phyloP scores from a whole-genome alignment of 164 flowering plant genomes.

The Liquidambar formosana region DNA sequence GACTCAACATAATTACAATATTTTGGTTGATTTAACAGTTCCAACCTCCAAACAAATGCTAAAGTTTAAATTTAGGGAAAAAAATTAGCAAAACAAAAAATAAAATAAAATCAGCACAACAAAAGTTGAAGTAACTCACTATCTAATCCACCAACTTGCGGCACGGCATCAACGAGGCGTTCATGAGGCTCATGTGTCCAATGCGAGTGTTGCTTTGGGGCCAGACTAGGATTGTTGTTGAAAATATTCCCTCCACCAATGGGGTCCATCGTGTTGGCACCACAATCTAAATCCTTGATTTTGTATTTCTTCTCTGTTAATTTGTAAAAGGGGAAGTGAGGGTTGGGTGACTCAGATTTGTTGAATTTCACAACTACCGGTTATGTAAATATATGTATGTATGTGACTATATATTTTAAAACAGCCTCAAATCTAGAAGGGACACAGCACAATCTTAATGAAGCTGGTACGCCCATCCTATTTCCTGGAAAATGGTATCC shows the following conservation, averaged over 20 bases:
- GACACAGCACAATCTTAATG: too few species aligned
- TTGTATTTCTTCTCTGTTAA: too few species aligned
- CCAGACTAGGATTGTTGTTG: slow-evolving; percentile 47
- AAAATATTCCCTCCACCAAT: slow-evolving; percentile 42
- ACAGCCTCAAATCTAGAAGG: too few species aligned
- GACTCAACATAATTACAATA: not conserved
- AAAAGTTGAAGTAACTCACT: slow-evolving; percentile 46
- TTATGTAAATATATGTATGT: too few species aligned
- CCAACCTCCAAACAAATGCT: not conserved
- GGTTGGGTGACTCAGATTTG: too few species aligned
- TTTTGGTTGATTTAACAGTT: not conserved
- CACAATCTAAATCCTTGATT: slow-evolving; percentile 31
- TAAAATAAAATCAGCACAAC: not conserved
- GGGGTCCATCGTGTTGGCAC: slow-evolving; percentile 37
- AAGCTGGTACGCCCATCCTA: too few species aligned
- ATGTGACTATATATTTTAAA: too few species aligned
- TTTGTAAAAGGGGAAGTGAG: too few species aligned
- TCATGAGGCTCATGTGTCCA: slow-evolving; percentile 97
- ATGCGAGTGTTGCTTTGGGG: slow-evolving; percentile 82
- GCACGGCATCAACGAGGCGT: slow-evolving; percentile 91
- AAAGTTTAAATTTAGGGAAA: not conserved
- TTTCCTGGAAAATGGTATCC: too few species aligned
- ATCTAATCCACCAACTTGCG: slow-evolving; percentile 95
- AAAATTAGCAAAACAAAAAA: not conserved
- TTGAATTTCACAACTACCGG: too few species aligned